A percentile compares a stretch with the other conserved stretches of the same genome.
Conservation (phyloP, 2,329 filamentous ascomycete species). For the Pseudocercospora musae region DNA sequence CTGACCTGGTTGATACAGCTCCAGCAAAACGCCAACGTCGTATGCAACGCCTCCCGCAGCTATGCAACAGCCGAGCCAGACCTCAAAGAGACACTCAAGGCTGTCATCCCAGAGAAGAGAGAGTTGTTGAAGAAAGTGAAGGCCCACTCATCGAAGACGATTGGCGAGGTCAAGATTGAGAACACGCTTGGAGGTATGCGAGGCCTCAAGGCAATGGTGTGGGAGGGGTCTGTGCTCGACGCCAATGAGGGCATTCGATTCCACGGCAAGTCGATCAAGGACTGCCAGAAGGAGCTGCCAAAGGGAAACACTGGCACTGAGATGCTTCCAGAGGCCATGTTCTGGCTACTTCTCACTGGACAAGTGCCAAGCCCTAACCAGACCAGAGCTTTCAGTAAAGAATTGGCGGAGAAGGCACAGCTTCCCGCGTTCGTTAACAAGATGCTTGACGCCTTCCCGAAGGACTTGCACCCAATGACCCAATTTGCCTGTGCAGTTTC, state of each 20-base stretch:
- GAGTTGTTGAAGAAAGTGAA: slow-evolving; percentile 95
- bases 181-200: slow-evolving; percentile 93
- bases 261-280: slow-evolving; percentile 96
- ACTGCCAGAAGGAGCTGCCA: slow-evolving; percentile 89
- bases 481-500: slow-evolving; percentile 94
- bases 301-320: slow-evolving; percentile 90
- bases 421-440: slow-evolving; percentile 80
- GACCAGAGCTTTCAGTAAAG: slow-evolving; percentile 75
- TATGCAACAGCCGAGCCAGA: slow-evolving; percentile 79
- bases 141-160: slow-evolving; percentile 72
- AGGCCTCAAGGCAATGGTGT: slow-evolving; percentile 95
- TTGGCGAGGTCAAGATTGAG: slow-evolving; percentile 90
- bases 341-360: slow-evolving; percentile 95
- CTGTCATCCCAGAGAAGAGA: slow-evolving; percentile 84
- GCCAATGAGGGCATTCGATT: slow-evolving; percentile 97
- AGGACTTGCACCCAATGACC: slow-evolving; percentile 94
- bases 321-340: slow-evolving; percentile 99
- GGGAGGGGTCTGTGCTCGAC: slow-evolving; percentile 96
- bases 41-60: slow-evolving; percentile 43
- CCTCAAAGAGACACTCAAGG: slow-evolving; percentile 81
- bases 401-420: slow-evolving; percentile 80
- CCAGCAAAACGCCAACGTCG: slow-evolving; percentile 22
- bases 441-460: slow-evolving; percentile 87
- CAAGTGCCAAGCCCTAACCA: slow-evolving; percentile 81
- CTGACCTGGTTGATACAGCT: slow-evolving; percentile 21